Evolutionary conservation across 495 filamentous ascomycete genomes (phyloP).

Genomic region (Penicillium coprophilum): DNA sequence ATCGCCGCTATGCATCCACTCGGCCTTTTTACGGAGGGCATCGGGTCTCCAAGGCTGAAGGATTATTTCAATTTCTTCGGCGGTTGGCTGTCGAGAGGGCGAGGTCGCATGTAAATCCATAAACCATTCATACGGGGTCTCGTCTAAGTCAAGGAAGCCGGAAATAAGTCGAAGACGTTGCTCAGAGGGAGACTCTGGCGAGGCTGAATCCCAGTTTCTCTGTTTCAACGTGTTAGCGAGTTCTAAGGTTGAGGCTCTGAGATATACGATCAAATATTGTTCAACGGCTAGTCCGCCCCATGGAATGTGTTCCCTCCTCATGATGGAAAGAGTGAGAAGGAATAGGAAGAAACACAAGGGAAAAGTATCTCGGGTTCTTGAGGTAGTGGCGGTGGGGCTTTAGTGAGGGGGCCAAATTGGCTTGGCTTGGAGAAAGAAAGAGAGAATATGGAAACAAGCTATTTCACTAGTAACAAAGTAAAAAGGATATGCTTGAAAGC

Average conservation of each 20-base stretch:
- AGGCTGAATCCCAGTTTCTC: conserved; percentile 4
- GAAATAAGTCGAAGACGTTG: conserved; percentile 1
- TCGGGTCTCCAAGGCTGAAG: conserved; percentile 1
- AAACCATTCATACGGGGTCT: background rate
- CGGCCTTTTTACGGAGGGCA: background rate
- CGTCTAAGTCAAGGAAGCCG: conserved; percentile 3
- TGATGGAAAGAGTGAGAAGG: conserved; percentile 4
- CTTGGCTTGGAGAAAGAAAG: conserved; percentile 1
- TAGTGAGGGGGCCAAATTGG: conserved; percentile 7
- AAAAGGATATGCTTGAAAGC: conserved; percentile 4
- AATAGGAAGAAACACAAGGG: conserved; percentile 8
- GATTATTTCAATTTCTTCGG: conserved; percentile 6
- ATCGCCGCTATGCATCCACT: background rate
- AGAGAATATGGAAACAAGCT: conserved; percentile 3
- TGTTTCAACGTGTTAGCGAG: conserved; percentile 3
- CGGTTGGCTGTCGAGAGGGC: background rate
- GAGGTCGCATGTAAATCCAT: background rate
- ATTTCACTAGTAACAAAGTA: conserved; percentile 2
- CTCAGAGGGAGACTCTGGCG: conserved; percentile 1
- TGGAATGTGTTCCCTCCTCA: background rate
- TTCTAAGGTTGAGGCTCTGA: conserved; percentile 1
- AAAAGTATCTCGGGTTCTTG: conserved; percentile 7
- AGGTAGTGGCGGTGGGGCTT: conserved; percentile 5
- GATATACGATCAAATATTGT: conserved; percentile 5
- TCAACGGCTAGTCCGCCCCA: conserved; percentile 5